phyloP scores from a whole-genome alignment of 305 asterid species.

The Fraxinus xanthoxyloides region DNA sequence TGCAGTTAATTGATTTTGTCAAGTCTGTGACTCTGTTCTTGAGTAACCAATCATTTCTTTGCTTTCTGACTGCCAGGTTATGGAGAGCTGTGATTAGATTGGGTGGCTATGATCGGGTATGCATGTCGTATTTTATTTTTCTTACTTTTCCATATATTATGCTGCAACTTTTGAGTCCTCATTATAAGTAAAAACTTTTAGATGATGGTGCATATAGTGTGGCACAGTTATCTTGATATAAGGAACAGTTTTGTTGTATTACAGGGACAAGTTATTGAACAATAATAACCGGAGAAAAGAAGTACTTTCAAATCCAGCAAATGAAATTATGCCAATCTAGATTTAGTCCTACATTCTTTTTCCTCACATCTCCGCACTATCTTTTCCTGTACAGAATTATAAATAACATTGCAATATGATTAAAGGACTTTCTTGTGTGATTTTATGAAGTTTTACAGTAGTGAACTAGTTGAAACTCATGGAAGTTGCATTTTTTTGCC shows the following conservation, averaged over 20 bases:
- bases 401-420: not conserved
- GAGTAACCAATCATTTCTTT: slow-evolving; percentile 13
- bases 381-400: not conserved
- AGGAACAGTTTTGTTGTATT: not conserved
- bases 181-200: not conserved
- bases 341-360: not conserved
- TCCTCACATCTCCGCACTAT: not conserved
- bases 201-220: not conserved
- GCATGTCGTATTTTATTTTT: slow-evolving; percentile 15
- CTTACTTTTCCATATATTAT: not conserved
- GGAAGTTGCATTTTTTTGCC: not conserved
- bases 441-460: not conserved
- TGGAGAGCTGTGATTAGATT: slow-evolving; percentile 81
- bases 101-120: slow-evolving; percentile 98
- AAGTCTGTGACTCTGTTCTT: slow-evolving; percentile 3
- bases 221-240: not conserved
- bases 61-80: slow-evolving; percentile 51
- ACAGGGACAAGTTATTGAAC: not conserved
- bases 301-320: not conserved
- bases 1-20: slow-evolving; percentile 9
- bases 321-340: not conserved
- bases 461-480: not conserved
- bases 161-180: not conserved
- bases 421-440: not conserved
- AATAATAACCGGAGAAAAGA: not conserved